Evolutionary conservation across 2,329 filamentous ascomycete species (phyloP).

Genomic region (Escovopsis sp.): DNA sequence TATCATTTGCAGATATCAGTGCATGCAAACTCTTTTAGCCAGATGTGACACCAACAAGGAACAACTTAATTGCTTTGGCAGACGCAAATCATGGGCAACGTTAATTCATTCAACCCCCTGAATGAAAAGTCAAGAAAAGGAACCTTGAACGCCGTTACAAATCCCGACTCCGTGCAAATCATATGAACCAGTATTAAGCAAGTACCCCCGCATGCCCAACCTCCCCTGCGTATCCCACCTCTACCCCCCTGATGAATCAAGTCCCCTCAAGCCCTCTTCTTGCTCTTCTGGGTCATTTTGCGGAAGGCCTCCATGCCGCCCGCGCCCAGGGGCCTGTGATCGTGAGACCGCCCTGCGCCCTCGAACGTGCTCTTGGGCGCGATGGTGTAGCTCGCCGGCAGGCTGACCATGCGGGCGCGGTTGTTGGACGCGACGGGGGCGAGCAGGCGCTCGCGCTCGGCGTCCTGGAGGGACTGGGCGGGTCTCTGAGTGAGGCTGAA

Average conservation of each 20-base stretch:
- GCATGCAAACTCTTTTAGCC: no score
- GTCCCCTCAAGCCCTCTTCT: conserved; percentile 27
- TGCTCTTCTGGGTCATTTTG: conserved; percentile 50
- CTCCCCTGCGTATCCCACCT: no score
- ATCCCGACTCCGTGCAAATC: no score
- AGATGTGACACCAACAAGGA: no score
- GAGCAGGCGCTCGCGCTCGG: conserved; percentile 43
- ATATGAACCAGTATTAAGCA: neutral
- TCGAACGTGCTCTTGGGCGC: conserved; percentile 49
- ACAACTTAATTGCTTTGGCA: no score
- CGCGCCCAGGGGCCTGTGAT: conserved; percentile 47
- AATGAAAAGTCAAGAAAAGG: no score
- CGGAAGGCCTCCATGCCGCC: conserved; percentile 50
- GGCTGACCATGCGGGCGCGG: conserved; percentile 39
- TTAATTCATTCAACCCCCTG: no score
- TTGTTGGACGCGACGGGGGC: conserved; percentile 40
- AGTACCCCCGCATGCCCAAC: no score
- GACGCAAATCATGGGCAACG: no score
- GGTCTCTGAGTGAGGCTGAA: conserved; percentile 37
- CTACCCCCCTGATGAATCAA: neutral
- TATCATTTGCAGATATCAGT: no score
- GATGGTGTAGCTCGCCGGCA: conserved; percentile 44
- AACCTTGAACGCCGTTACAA: no score
- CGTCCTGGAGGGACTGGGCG: conserved; percentile 27
- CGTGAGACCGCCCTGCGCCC: conserved; percentile 28